Evolutionary conservation across 352 stramenopile genomes (phyloP).

Genomic region (Globisporangium cylindrosporum): DNA sequence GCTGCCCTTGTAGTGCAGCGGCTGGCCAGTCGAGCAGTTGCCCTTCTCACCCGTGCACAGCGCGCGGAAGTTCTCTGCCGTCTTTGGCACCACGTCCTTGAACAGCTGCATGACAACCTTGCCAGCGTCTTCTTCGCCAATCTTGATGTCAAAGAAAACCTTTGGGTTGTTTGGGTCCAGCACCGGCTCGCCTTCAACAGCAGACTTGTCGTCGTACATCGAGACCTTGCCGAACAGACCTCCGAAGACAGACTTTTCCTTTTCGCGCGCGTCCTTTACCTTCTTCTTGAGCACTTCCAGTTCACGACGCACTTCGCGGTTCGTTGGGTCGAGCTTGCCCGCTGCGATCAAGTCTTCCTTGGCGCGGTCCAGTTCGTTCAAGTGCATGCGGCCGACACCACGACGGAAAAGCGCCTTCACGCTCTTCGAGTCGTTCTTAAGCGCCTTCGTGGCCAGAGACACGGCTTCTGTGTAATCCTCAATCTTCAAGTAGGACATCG

Average conservation of each 20-base stretch:
- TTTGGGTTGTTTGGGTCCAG: constrained; percentile 91
- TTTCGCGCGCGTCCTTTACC: constrained; percentile 90
- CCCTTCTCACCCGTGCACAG: constrained; percentile 98
- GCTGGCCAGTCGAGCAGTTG: constrained; percentile 69
- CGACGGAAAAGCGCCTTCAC: constrained; percentile 87
- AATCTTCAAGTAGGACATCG: constrained; percentile 94
- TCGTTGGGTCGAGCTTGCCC: constrained; percentile 75
- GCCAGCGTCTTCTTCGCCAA: constrained; percentile 85
- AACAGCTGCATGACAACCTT: constrained; percentile 96
- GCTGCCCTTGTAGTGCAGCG: constrained; percentile 97
- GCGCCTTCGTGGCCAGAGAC: constrained; percentile 67
- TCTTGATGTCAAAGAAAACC: constrained; percentile 98
- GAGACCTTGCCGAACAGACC: constrained; percentile 95
- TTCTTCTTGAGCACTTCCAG: constrained; percentile 80
- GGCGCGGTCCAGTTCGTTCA: constrained; percentile 83
- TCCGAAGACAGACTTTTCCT: constrained; percentile 96
- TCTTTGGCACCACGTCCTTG: constrained; percentile 95
- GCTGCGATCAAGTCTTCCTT: constrained; percentile 87
- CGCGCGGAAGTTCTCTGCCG: constrained; percentile 97
- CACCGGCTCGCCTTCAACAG: constrained; percentile 54
- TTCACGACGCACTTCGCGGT: constrained; percentile 79
- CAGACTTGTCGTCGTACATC: constrained; percentile 97
- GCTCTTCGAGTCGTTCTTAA: constrained; percentile 79
- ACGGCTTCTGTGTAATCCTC: constrained; percentile 89
- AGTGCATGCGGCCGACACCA: constrained; percentile 77